These are phyloP conservation scores for Brachypodium distachyon DNA, from an alignment of 202 grass and related monocot genomes.

Conservation along the genomic window DNA sequence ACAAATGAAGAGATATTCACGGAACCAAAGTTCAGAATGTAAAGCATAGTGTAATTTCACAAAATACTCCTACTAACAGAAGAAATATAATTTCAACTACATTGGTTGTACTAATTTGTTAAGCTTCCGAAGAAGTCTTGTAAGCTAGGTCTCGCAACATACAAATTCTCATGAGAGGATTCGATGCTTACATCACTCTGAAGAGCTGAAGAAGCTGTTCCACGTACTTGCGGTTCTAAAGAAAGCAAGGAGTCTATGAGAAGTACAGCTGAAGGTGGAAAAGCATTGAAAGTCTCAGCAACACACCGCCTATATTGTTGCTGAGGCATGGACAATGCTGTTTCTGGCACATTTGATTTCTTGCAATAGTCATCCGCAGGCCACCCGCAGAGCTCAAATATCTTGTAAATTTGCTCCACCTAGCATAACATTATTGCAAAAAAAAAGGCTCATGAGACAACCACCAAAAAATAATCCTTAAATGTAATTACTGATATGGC, in stretches of 20 bases:
- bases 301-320: conserved; percentile 70
- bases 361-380: conserved; percentile 71
- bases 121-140: conserved; percentile 1
- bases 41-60: neutral
- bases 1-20: neutral
- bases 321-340: conserved; percentile 80
- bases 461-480: neutral
- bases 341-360: conserved; percentile 73
- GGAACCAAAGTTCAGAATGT: too few species aligned
- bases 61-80: neutral
- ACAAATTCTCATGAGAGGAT: neutral
- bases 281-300: conserved; percentile 77
- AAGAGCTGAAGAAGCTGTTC: conserved; percentile 71
- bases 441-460: conserved; percentile 4
- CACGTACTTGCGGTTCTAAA: conserved; percentile 78
- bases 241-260: conserved; percentile 80
- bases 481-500: neutral
- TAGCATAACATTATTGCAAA: conserved; percentile 20
- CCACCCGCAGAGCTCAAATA: conserved; percentile 88
- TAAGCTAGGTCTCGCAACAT: neutral
- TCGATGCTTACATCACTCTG: conserved; percentile 55
- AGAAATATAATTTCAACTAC: neutral
- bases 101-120: neutral
- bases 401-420: conserved; percentile 99
- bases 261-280: conserved; percentile 60